Evolutionary conservation across 305 asterid species (phyloP), one percentile per base, ranked within the genome.

Genomic region (Petunia hybrid): DNA sequence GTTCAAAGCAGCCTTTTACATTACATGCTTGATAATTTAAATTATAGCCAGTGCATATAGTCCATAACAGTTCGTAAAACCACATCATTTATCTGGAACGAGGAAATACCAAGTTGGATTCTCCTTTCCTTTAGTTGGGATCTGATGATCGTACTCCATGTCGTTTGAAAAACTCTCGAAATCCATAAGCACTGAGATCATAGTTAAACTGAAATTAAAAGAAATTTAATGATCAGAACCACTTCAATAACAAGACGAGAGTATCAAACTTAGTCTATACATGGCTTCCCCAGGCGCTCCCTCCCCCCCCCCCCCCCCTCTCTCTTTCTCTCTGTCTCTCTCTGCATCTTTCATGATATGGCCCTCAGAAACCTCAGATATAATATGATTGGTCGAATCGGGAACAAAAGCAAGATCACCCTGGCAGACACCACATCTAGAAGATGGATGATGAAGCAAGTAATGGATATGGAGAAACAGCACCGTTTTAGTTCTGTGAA

Each of bases 111-210:
- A 74, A 51, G 64, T 14, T 53, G 1, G 59, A 8, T 55, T 36
- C 76, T 63, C 35, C 55, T 80, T 1, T 78, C 60, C 55, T 81
- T 86, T 85, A 88, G 76, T 86, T 87, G 6, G 83, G 77, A 48
- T 86, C 91, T 16, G 97, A 84, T 22, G 89, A 86, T 80, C 69
- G 87, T n/a, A 94, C 81, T 55, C 89, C 92, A 57, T 94, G 85
- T 55, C 92, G 93, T 90, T 91, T 95, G 92, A 94, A 92, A 88
- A 87, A 92, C 87, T 95, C 98, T 87, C 97, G 88, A 84, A 95
- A 94, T 75, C 99, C 99, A 68, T 94, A 95, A 13, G 91, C 83
- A 80, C 99, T 94, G 61, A 80, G 61, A 40, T 94, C 97, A 42
- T 90, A 84, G 84, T 90, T 92, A 91, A 89, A 92, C 99, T 95